Conservation (phyloP, 345 rosid species). For the Salix koriyanagi region DNA sequence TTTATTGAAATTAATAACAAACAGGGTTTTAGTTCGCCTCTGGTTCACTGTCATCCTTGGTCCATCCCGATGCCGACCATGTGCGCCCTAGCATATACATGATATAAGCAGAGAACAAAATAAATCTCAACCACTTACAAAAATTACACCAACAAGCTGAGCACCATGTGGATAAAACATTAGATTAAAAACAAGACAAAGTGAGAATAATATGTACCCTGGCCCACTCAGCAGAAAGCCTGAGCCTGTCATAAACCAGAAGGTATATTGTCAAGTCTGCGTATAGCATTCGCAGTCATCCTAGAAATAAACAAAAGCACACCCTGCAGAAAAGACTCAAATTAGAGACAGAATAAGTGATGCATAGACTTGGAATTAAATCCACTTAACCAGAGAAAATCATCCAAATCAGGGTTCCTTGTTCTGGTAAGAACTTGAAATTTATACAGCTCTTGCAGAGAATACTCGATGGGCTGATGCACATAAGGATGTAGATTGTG, state of each 20-base stretch:
- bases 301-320: slow-evolving; percentile 86
- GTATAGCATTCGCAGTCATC: slow-evolving; percentile 82
- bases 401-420: slow-evolving; percentile 37
- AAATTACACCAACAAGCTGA: background rate
- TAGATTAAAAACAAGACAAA: background rate
- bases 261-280: slow-evolving; percentile 53
- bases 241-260: slow-evolving; percentile 76
- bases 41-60: slow-evolving; percentile 44
- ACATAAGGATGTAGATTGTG: slow-evolving; percentile 66
- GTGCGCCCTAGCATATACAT: slow-evolving; percentile 49
- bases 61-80: slow-evolving; percentile 65
- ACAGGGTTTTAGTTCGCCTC: slow-evolving; percentile 85
- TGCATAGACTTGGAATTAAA: slow-evolving; percentile 7
- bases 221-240: slow-evolving; percentile 83
- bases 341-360: slow-evolving; percentile 14
- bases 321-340: slow-evolving; percentile 48
- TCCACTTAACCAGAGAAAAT: slow-evolving; percentile 25
- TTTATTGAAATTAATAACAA: slow-evolving; percentile 77
- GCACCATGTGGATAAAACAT: background rate
- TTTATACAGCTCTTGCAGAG: slow-evolving; percentile 71
- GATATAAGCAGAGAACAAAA: background rate
- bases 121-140: background rate
- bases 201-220: slow-evolving; percentile 39
- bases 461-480: slow-evolving; percentile 63
- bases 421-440: slow-evolving; percentile 35